These are phyloP conservation scores for Hypoxylon sp. DNA, from an alignment of 2,329 filamentous ascomycete genomes.

Conservation along the genomic window DNA sequence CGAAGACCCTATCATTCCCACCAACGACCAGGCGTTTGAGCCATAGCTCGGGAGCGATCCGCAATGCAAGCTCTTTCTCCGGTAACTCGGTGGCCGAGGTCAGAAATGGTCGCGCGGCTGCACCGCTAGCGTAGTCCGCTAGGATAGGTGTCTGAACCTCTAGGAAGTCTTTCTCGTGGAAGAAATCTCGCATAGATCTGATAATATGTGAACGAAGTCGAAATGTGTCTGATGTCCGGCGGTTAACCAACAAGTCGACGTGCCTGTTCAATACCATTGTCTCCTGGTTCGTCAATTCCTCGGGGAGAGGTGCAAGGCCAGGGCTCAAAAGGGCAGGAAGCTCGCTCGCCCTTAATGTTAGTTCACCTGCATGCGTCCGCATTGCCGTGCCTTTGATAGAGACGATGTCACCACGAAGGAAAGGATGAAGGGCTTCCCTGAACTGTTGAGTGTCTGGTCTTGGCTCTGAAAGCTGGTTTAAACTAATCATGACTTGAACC, in stretches of 20 bases:
- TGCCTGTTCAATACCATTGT: conserved; percentile 82
- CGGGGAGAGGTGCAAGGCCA: conserved; percentile 82
- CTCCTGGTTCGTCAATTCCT: conserved; percentile 76
- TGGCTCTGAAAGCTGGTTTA: conserved; percentile 60
- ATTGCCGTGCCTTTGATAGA: conserved; percentile 78
- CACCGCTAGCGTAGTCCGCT: conserved; percentile 85
- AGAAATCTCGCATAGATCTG: conserved; percentile 78
- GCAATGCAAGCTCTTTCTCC: conserved; percentile 77
- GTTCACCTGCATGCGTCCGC: conserved; percentile 77
- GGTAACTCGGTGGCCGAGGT: conserved; percentile 83
- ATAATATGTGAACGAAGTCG: conserved; percentile 81
- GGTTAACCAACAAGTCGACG: conserved; percentile 86
- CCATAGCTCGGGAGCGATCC: conserved; percentile 95
- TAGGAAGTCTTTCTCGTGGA: conserved; percentile 78
- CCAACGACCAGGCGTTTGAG: conserved; percentile 92
- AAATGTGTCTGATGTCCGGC: conserved; percentile 74
- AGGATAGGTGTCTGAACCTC: conserved; percentile 95
- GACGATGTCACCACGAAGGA: conserved; percentile 80
- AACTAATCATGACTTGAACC: conserved; percentile 82
- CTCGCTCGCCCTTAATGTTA: conserved; percentile 76
- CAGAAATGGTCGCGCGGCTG: conserved; percentile 86
- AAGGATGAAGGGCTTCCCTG: conserved; percentile 72
- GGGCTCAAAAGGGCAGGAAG: conserved; percentile 82
- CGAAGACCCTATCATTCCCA: conserved; percentile 88
- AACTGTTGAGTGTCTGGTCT: conserved; percentile 59